phyloP scores from a whole-genome alignment of 805 yeast species.

The Sugiyamaella americana region DNA sequence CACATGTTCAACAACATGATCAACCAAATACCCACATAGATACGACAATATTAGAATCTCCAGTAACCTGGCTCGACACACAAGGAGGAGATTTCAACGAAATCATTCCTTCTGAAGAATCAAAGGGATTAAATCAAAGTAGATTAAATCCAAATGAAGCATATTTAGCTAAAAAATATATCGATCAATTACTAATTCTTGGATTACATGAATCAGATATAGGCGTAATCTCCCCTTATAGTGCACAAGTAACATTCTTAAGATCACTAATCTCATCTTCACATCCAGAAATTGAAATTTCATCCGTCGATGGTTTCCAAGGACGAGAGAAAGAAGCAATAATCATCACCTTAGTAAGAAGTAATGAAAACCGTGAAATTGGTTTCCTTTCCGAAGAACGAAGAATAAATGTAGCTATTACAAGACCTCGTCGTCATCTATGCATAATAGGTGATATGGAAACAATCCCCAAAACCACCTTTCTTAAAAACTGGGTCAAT shows the following conservation, averaged over 20 bases:
- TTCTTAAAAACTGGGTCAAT: conserved; percentile 57
- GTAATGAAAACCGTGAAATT: conserved; percentile 62
- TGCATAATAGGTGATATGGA: conserved; percentile 86
- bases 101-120: conserved; percentile 28
- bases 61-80: conserved; percentile 83
- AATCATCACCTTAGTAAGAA: conserved; percentile 71
- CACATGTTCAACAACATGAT: conserved; percentile 36
- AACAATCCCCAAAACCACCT: conserved; percentile 42
- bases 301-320: conserved; percentile 95
- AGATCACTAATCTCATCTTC: conserved; percentile 39
- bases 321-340: conserved; percentile 92
- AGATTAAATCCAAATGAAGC: conserved; percentile 77
- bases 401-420: conserved; percentile 88
- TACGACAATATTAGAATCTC: conserved; percentile 26
- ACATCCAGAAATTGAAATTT: conserved; percentile 55
- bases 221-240: conserved; percentile 87
- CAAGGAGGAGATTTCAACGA: conserved; percentile 85
- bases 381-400: conserved; percentile 79
- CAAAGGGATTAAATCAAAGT: conserved; percentile 29
- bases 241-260: conserved; percentile 70
- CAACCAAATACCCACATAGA: conserved; percentile 46
- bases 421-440: conserved; percentile 79
- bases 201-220: conserved; percentile 55
- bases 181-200: conserved; percentile 41
- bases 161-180: conserved; percentile 51